Evolutionary conservation across 2,329 filamentous ascomycete species (phyloP).

Genomic region (Talaromyces sp.): DNA sequence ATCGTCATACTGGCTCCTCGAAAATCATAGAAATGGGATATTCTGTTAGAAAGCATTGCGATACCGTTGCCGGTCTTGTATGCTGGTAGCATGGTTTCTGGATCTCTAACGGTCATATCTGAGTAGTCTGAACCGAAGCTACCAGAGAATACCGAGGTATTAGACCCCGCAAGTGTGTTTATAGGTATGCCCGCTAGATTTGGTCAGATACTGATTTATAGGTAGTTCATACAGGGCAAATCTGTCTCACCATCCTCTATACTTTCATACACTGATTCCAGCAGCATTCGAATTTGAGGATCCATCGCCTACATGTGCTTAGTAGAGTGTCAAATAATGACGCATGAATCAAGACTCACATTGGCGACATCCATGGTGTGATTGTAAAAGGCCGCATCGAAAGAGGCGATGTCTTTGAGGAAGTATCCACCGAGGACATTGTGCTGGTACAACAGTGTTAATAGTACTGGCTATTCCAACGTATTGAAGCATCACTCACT

Average conservation of each 20-base stretch:
- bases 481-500: too few relatives aligned
- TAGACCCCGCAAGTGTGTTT: slow-evolving; percentile 24
- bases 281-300: slow-evolving; percentile 14
- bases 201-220: too few relatives aligned
- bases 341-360: too few relatives aligned
- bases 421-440: too few relatives aligned
- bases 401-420: too few relatives aligned
- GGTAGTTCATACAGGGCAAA: too few relatives aligned
- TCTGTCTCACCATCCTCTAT: slow-evolving; percentile 13
- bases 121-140: slow-evolving; percentile 28
- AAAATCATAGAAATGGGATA: slow-evolving; percentile 16
- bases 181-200: slow-evolving; percentile 24
- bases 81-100: slow-evolving; percentile 15
- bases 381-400: too few relatives aligned
- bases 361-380: too few relatives aligned
- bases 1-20: slow-evolving; percentile 12
- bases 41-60: slow-evolving; percentile 29
- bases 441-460: too few relatives aligned
- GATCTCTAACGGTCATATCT: slow-evolving; percentile 4
- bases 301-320: slow-evolving; percentile 10
- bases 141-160: slow-evolving; percentile 31
- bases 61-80: slow-evolving; percentile 23
- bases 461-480: too few relatives aligned
- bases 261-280: slow-evolving; percentile 10
- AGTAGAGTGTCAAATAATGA: too few relatives aligned